Base-by-base conservation (phyloP, 257 asterid genomes). In the Craterostigma plantagineum region DNA sequence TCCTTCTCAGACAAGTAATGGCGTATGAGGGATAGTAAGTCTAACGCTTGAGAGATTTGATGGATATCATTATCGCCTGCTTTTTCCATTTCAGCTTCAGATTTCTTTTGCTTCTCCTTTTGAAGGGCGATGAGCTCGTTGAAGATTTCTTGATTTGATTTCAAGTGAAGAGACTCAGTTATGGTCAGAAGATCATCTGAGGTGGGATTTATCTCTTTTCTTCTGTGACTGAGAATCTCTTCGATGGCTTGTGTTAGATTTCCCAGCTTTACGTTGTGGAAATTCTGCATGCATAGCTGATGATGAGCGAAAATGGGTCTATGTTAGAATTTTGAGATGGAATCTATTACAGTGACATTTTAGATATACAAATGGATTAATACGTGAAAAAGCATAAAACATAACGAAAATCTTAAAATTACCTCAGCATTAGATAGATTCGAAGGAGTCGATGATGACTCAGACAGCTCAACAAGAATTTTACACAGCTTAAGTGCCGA, bases 91-190 rank as follows among this genome's bases (percentile, higher is more conserved):
- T 54, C 55, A 36, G 48, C 50, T 49, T 67, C 69, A 59, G 72
- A 66, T 8, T 72, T 77, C 53, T 64, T 75, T 61, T n/a, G n/a
- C n/a, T 58, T 73, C 79, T 73, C 94, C 72, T 79, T 77, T 61
- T 77, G 92, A 27, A 90, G 63, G 42, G 85, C 78, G 54, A 90
- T 75, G 50, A 48, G 61, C 74, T 80, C 99, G 16, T 53, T 75
- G 60, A 90, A 48, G 47, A 83, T 55, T 48, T 65, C 94, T 38
- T 65, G 67, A 45, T 57, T 70, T 43, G 96, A 69, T 51, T 68
- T 54, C 66, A 90, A 63, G 48, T 58, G 54, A 40, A 83, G 61
- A 55, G 78, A 70, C 57, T 67, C 71, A 9, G 67, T 54, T 4
- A 75, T 67, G 43, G 65, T 49, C 45, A 30, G 18, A 33, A 83